A percentile compares a stretch with the other conserved stretches of the same genome.
These are phyloP conservation scores for Ceratocystis papillata DNA, from an alignment of 2,329 filamentous ascomycete genomes.

Conservation along the genomic window DNA sequence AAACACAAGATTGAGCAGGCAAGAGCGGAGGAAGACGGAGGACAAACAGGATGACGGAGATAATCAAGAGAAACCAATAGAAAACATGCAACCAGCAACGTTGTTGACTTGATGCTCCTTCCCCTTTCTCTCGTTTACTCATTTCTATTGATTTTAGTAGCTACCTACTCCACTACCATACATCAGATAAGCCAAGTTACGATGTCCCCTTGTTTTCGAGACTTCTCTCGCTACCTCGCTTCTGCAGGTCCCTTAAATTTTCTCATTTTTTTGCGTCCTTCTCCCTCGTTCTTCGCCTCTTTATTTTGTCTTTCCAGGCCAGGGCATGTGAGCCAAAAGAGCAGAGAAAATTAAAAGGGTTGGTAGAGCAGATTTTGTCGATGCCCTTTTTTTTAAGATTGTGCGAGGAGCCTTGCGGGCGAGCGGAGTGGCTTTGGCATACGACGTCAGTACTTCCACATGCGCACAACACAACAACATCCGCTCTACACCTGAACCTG, in stretches of 20 bases:
- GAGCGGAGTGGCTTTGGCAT: neutral
- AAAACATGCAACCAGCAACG: neutral
- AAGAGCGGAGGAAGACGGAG: neutral
- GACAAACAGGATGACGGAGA: neutral
- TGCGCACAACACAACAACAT: neutral
- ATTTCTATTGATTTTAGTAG: neutral
- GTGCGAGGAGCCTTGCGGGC: neutral
- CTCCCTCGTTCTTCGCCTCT: neutral
- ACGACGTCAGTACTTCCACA: neutral
- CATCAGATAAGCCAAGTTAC: neutral
- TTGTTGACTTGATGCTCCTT: neutral
- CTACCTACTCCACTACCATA: neutral
- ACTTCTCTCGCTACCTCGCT: conserved; percentile 6
- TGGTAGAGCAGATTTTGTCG: neutral
- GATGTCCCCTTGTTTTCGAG: neutral
- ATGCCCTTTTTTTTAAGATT: neutral
- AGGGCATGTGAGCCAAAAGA: no score
- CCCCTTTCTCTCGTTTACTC: no score
- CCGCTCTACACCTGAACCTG: neutral
- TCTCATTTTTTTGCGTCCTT: neutral
- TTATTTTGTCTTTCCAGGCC: neutral
- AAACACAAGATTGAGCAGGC: neutral
- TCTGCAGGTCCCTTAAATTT: conserved; percentile 6
- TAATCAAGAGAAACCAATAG: neutral
- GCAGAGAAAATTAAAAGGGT: no score